phyloP scores from a whole-genome alignment of 805 yeast species.

The Kuraishia borneana region DNA sequence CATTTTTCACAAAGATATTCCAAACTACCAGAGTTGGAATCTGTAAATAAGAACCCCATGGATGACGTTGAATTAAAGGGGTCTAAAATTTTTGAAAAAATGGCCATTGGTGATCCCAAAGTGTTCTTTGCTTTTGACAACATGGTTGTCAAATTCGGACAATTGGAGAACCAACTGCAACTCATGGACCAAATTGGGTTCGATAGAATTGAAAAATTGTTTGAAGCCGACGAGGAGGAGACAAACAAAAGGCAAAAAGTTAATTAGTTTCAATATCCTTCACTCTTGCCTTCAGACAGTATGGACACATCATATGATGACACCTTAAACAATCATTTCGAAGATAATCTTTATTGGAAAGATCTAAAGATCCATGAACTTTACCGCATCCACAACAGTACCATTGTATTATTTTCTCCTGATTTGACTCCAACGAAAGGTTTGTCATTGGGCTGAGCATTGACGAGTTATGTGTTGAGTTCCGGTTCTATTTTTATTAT shows the following conservation, averaged over 20 bases:
- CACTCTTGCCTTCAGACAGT: slow-evolving; percentile 17
- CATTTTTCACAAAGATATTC: slow-evolving; percentile 92
- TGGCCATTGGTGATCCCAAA: slow-evolving; percentile 8
- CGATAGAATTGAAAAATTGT: slow-evolving; percentile 3
- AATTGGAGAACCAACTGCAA: slow-evolving; percentile 24
- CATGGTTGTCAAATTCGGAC: slow-evolving; percentile 36
- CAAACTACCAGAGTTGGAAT: slow-evolving; percentile 22
- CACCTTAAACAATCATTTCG: slow-evolving; percentile 18
- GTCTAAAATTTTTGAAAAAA: neutral
- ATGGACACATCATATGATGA: slow-evolving; percentile 21
- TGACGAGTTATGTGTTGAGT: too few species aligned
- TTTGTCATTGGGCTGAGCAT: too few species aligned
- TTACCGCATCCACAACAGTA: slow-evolving; percentile 20
- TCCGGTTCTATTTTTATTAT: too few species aligned
- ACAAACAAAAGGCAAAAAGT: neutral
- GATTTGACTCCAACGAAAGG: too few species aligned
- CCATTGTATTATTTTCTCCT: slow-evolving; percentile 18
- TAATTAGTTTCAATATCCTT: slow-evolving; percentile 7
- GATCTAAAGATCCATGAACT: neutral
- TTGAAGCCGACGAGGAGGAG: slow-evolving; percentile 3
- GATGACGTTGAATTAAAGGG: neutral
- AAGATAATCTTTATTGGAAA: neutral
- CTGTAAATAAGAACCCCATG: slow-evolving; percentile 8
- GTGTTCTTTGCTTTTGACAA: slow-evolving; percentile 55
- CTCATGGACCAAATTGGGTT: slow-evolving; percentile 10